These are phyloP conservation scores for Leishmania guyanensis DNA, from an alignment of 208 protist genomes.

Conservation along the genomic window DNA sequence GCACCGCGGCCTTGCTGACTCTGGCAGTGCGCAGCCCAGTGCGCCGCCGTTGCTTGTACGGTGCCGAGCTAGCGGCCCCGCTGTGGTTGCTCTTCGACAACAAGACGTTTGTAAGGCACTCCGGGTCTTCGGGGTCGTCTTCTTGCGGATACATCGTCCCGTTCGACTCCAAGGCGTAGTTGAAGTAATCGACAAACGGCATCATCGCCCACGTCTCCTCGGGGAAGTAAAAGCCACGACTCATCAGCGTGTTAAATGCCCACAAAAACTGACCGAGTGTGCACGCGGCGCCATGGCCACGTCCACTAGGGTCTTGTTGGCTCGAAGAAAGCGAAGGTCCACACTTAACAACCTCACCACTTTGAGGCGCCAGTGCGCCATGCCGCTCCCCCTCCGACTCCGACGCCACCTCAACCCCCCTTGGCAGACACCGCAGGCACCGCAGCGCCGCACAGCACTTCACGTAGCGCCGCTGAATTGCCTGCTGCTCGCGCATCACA, in stretches of 20 bases:
- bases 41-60: conserved; percentile 12
- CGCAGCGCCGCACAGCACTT: conserved; percentile 43
- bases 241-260: conserved; percentile 89
- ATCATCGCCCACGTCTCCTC: conserved; percentile 91
- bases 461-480: conserved; percentile 37
- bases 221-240: conserved; percentile 80
- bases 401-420: conserved; percentile 14
- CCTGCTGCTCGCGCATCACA: conserved; percentile 46
- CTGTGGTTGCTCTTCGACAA: background rate
- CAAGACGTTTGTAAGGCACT: conserved; percentile 16
- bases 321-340: background rate
- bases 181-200: conserved; percentile 93
- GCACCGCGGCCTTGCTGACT: conserved; percentile 22
- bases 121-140: conserved; percentile 17
- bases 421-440: conserved; percentile 24
- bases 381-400: background rate
- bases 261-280: conserved; percentile 72
- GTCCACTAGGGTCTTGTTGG: background rate
- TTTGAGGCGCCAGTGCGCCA: background rate
- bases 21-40: conserved; percentile 23
- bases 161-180: conserved; percentile 80
- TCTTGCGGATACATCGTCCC: conserved; percentile 52
- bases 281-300: conserved; percentile 10
- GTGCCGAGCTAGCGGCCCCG: background rate
- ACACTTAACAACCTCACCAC: background rate